Conservation (phyloP, 768 basidiomycete species). For the Trametes punicea region DNA sequence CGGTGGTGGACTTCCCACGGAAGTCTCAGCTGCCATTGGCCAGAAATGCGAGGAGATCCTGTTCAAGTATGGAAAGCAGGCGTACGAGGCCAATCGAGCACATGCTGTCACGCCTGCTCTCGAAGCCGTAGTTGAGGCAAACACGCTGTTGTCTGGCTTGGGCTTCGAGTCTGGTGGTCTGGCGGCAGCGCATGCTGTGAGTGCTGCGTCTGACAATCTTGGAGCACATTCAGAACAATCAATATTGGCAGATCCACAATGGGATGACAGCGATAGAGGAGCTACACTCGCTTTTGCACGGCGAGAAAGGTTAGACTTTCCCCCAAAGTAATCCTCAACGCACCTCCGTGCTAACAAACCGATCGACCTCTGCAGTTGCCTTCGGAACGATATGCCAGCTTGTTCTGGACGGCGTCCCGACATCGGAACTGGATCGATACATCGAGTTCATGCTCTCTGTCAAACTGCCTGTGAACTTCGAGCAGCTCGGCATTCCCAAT, state of each 20-base stretch:
- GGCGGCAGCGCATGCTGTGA: slow-evolving; percentile 32
- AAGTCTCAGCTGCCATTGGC: slow-evolving; percentile 29
- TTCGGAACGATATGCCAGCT: slow-evolving; percentile 32
- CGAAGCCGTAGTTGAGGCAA: slow-evolving; percentile 33
- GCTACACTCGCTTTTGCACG: slow-evolving; percentile 29
- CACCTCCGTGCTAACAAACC: background rate
- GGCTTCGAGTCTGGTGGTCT: slow-evolving; percentile 33
- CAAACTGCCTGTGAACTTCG: slow-evolving; percentile 30
- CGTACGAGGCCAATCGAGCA: slow-evolving; percentile 31
- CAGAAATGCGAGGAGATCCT: slow-evolving; percentile 34
- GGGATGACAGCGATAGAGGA: slow-evolving; percentile 31
- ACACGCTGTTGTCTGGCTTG: slow-evolving; percentile 30
- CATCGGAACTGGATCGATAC: slow-evolving; percentile 29
- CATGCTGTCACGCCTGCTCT: slow-evolving; percentile 29
- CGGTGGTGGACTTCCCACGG: slow-evolving; percentile 29
- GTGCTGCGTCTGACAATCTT: background rate
- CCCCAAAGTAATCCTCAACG: background rate
- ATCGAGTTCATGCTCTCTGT: slow-evolving; percentile 31
- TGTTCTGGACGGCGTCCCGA: slow-evolving; percentile 25
- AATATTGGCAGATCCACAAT: slow-evolving; percentile 28
- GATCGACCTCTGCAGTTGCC: slow-evolving; percentile 20
- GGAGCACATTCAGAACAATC: background rate
- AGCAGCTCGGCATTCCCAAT: slow-evolving; percentile 28
- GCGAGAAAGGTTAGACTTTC: slow-evolving; percentile 27
- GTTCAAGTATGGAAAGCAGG: slow-evolving; percentile 31